A percentile compares a stretch with the other conserved stretches of the same genome.
Evolutionary conservation across 1,284 basidiomycete genomes (phyloP).

Genomic region (Cryptococcus sp.): DNA sequence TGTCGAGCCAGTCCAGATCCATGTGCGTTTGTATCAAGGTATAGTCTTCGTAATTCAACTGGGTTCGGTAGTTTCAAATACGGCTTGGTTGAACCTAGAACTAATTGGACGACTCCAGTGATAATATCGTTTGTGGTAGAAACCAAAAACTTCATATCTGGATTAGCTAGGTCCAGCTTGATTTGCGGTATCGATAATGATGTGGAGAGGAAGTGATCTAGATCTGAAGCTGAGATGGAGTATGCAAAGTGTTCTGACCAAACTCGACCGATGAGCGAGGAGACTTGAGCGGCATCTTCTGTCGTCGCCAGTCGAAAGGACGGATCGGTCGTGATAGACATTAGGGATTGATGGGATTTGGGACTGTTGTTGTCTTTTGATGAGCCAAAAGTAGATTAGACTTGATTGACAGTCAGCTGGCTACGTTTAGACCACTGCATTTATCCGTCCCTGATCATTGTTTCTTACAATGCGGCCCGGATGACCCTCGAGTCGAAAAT

Average conservation of each 20-base stretch:
- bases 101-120: constrained; percentile 17
- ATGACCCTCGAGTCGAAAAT: no score
- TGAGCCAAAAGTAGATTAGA: no score
- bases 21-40: constrained; percentile 22
- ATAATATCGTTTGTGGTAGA: constrained; percentile 1
- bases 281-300: constrained; percentile 12
- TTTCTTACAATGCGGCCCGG: no score
- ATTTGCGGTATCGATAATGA: constrained; percentile 7
- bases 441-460: no score
- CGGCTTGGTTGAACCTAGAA: constrained; percentile 8
- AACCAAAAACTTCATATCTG: constrained; percentile 7
- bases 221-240: constrained; percentile 14
- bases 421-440: no score
- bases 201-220: constrained; percentile 13
- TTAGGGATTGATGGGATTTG: no score
- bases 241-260: constrained; percentile 25
- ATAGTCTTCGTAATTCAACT: constrained; percentile 24
- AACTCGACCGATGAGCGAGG: constrained; percentile 12
- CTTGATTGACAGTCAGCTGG: no score
- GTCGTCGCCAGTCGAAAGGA: constrained; percentile 10
- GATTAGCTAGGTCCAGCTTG: constrained; percentile 7
- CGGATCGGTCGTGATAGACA: no score
- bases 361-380: no score
- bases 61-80: constrained; percentile 7
- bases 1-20: constrained; percentile 21